These are phyloP conservation scores for Kalmusia sp. DNA, from an alignment of 2,329 filamentous ascomycete species.

Conservation along the genomic window DNA sequence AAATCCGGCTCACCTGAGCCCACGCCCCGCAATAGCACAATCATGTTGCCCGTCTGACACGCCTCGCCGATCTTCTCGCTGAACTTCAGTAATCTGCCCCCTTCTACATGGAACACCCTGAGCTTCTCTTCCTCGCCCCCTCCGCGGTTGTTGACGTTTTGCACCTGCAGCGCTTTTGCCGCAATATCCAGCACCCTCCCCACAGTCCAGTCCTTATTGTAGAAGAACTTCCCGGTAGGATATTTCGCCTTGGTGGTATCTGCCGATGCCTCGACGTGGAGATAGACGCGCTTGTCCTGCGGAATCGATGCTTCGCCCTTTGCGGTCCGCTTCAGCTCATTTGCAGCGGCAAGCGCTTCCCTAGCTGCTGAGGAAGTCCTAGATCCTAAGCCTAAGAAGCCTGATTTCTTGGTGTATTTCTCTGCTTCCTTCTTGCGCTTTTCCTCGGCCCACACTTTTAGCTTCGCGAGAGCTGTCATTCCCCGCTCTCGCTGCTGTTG, in stretches of 20 bases:
- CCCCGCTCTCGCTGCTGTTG: conserved; percentile 68
- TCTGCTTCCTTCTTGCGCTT: conserved; percentile 77
- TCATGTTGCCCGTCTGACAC: conserved; percentile 83
- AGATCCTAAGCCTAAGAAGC: conserved; percentile 30
- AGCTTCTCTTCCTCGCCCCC: conserved; percentile 79
- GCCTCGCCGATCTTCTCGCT: conserved; percentile 80
- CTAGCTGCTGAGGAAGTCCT: conserved; percentile 54
- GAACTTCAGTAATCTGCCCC: conserved; percentile 84
- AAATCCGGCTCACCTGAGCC: conserved; percentile 78
- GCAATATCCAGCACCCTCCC: conserved; percentile 82
- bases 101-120: conserved; percentile 91
- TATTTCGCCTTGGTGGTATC: conserved; percentile 84
- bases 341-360: conserved; percentile 72
- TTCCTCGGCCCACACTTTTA: conserved; percentile 80
- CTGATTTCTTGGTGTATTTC: conserved; percentile 30
- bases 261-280: conserved; percentile 89
- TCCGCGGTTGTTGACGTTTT: conserved; percentile 83
- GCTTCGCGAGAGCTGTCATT: conserved; percentile 74
- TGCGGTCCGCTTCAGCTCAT: conserved; percentile 81
- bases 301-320: conserved; percentile 88
- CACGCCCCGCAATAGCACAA: conserved; percentile 86
- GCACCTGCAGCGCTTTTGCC: conserved; percentile 76
- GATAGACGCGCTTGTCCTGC: conserved; percentile 83
- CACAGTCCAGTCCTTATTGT: conserved; percentile 79
- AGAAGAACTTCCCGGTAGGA: conserved; percentile 66